A percentile compares a stretch with the other conserved stretches of the same genome.
These are phyloP conservation scores for Fusarium robinianum DNA, from an alignment of 2,329 filamentous ascomycete species.

Conservation along the genomic window DNA sequence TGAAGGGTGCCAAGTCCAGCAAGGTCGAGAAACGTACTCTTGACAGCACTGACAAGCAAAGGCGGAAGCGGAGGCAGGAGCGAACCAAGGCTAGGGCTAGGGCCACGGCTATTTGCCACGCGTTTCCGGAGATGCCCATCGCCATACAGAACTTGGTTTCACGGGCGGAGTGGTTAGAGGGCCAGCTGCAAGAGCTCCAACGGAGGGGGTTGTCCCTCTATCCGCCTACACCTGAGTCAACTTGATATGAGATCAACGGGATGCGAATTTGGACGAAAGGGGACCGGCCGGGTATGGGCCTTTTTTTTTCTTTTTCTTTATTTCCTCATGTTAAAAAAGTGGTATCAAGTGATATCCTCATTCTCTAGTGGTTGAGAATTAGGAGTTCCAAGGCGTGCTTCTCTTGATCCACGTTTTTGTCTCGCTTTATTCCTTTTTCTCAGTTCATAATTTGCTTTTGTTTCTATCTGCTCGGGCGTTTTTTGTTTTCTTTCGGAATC, in stretches of 20 bases:
- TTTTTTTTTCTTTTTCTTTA: background rate
- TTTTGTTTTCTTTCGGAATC: background rate
- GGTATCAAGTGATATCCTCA: slow-evolving; percentile 7
- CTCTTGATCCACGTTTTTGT: background rate
- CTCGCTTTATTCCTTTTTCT: background rate
- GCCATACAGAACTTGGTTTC: slow-evolving; percentile 27
- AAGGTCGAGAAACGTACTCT: slow-evolving; percentile 13
- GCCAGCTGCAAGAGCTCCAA: too few species aligned
- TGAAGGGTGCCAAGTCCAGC: background rate
- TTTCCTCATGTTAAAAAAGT: background rate
- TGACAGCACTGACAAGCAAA: too few species aligned
- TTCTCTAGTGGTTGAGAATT: background rate
- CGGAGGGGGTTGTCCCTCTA: too few species aligned
- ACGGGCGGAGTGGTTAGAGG: slow-evolving; percentile 20
- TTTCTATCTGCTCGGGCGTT: background rate
- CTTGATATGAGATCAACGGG: background rate
- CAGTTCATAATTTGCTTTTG: background rate
- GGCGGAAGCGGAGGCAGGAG: background rate
- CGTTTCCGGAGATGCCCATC: slow-evolving; percentile 22
- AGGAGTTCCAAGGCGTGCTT: background rate
- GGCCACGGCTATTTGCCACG: slow-evolving; percentile 1
- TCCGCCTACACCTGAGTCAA: too few species aligned
- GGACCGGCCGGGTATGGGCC: background rate
- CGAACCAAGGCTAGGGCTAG: slow-evolving; percentile 2
- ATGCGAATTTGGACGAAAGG: background rate